Conservation (phyloP, 2,329 filamentous ascomycete genomes). For the Annulohypoxylon truncatum region DNA sequence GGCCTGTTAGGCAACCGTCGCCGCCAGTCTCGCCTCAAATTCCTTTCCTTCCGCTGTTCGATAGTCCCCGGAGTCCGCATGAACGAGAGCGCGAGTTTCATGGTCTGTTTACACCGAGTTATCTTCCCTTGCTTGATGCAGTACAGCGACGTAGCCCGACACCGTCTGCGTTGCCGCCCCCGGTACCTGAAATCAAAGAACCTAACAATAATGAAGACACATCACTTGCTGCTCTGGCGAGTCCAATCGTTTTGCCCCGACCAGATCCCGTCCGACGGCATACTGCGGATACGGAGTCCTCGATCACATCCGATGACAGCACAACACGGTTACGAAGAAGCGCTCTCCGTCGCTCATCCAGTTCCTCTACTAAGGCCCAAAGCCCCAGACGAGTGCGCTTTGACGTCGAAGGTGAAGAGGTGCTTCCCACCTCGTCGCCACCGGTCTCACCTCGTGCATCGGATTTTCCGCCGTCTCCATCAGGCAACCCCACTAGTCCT, state of each 20-base stretch:
- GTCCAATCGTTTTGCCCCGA: constrained; percentile 40
- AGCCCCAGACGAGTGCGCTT: constrained; percentile 73
- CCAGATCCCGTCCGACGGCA: constrained; percentile 54
- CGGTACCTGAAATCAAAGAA: constrained; percentile 46
- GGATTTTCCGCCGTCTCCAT: constrained; percentile 51
- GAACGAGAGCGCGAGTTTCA: constrained; percentile 70
- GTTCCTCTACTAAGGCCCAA: constrained; percentile 60
- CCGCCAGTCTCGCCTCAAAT: constrained; percentile 56
- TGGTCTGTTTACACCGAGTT: constrained; percentile 72
- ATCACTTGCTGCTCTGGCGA: constrained; percentile 32
- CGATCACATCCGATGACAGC: constrained; percentile 64
- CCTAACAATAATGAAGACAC: constrained; percentile 43
- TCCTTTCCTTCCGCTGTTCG: constrained; percentile 52
- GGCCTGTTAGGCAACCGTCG: constrained; percentile 50
- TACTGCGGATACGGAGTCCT: constrained; percentile 63
- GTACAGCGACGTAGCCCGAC: constrained; percentile 46
- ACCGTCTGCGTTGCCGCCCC: constrained; percentile 31
- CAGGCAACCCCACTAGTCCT: constrained; percentile 43
- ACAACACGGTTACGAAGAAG: constrained; percentile 63
- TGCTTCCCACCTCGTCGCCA: constrained; percentile 69
- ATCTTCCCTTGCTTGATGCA: constrained; percentile 70
- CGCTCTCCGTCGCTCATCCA: constrained; percentile 68
- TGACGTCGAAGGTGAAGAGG: constrained; percentile 69
- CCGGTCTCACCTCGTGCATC: constrained; percentile 49
- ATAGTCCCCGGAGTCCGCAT: constrained; percentile 58